Percentiles rank a stretch among this genome's conserved stretches.
These are phyloP conservation scores for Hypholoma sublateritium DNA, from an alignment of 768 basidiomycete genomes.

Conservation along the genomic window DNA sequence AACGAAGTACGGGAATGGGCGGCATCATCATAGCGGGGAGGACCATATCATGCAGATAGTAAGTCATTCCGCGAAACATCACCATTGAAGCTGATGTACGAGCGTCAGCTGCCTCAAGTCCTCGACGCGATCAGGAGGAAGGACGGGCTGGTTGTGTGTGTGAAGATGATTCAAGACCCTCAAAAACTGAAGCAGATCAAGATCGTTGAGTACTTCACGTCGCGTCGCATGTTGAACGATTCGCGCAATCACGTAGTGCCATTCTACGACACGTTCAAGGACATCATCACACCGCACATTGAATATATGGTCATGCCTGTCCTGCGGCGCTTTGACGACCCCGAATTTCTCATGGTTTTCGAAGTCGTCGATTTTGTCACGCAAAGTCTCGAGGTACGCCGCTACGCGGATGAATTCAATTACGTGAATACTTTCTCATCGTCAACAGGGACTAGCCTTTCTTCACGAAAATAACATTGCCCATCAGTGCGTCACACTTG, in stretches of 20 bases:
- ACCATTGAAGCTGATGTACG: background rate
- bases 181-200: constrained; percentile 22
- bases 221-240: constrained; percentile 18
- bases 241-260: constrained; percentile 26
- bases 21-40: constrained; percentile 22
- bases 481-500: constrained; percentile 25
- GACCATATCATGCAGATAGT: constrained; percentile 29
- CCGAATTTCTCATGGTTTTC: constrained; percentile 24
- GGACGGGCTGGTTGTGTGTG: constrained; percentile 27
- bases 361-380: constrained; percentile 32
- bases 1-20: constrained; percentile 20
- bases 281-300: constrained; percentile 17
- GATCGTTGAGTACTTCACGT: constrained; percentile 25
- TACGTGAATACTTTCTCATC: background rate
- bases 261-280: constrained; percentile 22
- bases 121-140: constrained; percentile 24
- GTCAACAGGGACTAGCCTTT: constrained; percentile 27
- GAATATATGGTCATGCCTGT: constrained; percentile 38
- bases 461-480: constrained; percentile 31
- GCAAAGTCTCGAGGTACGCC: constrained; percentile 28
- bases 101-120: constrained; percentile 23
- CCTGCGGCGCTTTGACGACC: constrained; percentile 35
- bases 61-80: constrained; percentile 3
- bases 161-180: constrained; percentile 26
- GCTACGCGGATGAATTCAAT: constrained; percentile 16